Evolutionary conservation across 345 rosid species (phyloP), one percentile per base, ranked within the genome.

Genomic region (Moringa oleifera): DNA sequence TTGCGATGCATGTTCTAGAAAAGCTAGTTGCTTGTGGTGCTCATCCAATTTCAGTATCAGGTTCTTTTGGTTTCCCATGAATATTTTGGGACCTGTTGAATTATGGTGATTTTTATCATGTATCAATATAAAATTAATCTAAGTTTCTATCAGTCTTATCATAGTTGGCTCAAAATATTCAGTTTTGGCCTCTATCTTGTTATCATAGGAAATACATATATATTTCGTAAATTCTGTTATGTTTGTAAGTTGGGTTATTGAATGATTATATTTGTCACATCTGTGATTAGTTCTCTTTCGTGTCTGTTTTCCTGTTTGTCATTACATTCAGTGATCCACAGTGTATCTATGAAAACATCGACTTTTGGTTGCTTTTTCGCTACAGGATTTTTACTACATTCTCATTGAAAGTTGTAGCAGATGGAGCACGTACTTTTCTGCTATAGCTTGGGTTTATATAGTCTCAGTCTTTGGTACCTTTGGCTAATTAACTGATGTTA

Each of bases 1-100:
- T 94, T 68, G 96, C 99, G 13, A 73, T 94, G 93, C 99, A 94
- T 79, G 99, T 90, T 69, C 79, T 90, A 52, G 99, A 94, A 75
- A 94, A 94, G 90, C 93, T 94, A 68, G 83, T 87, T 77, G 99
- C 95, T 57, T 86, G 80, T 79, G 99, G 97, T 22, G 99, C 96
- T 55, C 68, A 86, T 72, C 99, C 99, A 12, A 77, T 94, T 23
- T 81, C 96, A 20, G 90, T 94, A 25, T 94, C 99, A 59, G 99
- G 99, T 88, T 58, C 51, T 64, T 62, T 55, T 49, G 20, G 17
- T 56, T 23, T 66, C 17, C 47, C 47, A 41, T 41, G 47, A 41
- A 41, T 41, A 41, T 41, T 41, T 41, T 41, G 12, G 17, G 12
- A 41, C 47, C 17, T 15, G 12, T 41, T 41, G 16, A 41, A 15